Percentiles rank a stretch among this genome's conserved stretches.
phyloP scores from a whole-genome alignment of 1,284 basidiomycete species.

The Cryptococcus sp. region DNA sequence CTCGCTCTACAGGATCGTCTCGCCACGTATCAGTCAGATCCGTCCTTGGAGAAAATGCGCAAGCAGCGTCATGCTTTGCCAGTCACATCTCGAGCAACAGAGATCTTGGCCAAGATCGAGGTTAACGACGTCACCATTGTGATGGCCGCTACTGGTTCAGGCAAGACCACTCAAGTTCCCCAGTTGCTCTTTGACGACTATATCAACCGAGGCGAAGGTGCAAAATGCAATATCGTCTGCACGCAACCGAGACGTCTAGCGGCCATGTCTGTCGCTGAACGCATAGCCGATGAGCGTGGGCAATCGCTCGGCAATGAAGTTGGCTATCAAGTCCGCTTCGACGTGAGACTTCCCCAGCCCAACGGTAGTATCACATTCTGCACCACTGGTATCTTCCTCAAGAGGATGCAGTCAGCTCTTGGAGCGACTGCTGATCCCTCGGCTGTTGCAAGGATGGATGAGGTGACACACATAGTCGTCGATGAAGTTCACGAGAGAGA shows the following conservation, averaged over 20 bases:
- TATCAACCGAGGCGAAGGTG: conserved; percentile 75
- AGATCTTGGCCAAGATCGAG: conserved; percentile 70
- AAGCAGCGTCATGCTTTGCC: conserved; percentile 68
- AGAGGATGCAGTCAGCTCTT: conserved; percentile 79
- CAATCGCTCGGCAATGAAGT: conserved; percentile 70
- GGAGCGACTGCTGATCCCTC: conserved; percentile 50
- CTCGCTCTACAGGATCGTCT: conserved; percentile 61
- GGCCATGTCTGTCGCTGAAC: conserved; percentile 88
- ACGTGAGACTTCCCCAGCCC: conserved; percentile 73
- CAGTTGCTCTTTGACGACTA: conserved; percentile 87
- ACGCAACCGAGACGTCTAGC: conserved; percentile 92
- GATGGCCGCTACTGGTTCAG: conserved; percentile 94
- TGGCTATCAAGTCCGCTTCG: conserved; percentile 93
- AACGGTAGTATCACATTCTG: conserved; percentile 88
- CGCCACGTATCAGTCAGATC: conserved; percentile 66
- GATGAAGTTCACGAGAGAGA: conserved; percentile 98
- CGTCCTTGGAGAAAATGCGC: conserved; percentile 68
- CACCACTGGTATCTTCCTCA: conserved; percentile 89
- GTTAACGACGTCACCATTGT: conserved; percentile 85
- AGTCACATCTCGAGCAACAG: conserved; percentile 66
- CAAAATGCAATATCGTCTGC: conserved; percentile 86
- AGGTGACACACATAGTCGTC: conserved; percentile 86
- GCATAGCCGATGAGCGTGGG: conserved; percentile 87
- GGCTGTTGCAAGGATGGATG: conserved; percentile 62
- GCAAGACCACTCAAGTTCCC: conserved; percentile 94